Evolutionary conservation across 352 stramenopile species (phyloP).

Genomic region (Phytophthora agathidicida): DNA sequence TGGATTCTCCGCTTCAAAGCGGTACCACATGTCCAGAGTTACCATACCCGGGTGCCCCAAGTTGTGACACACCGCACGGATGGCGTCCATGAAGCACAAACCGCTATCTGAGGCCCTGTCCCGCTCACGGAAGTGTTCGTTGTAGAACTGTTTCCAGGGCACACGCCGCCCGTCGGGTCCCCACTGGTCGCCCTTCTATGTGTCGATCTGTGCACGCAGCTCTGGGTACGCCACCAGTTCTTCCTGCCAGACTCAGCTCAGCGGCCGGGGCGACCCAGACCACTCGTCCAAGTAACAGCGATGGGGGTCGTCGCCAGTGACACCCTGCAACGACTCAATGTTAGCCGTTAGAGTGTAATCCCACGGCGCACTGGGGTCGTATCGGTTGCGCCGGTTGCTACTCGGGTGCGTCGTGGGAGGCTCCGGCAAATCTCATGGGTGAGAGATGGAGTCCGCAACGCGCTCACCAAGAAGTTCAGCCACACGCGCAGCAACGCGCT

Average conservation of each 20-base stretch:
- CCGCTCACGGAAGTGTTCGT: background rate
- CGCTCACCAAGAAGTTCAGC: too few relatives aligned
- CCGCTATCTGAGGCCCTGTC: background rate
- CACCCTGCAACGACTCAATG: background rate
- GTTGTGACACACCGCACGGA: background rate
- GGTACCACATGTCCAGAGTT: conserved; percentile 8
- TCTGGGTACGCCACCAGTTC: too few relatives aligned
- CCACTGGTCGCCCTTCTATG: too few relatives aligned
- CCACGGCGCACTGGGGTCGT: background rate
- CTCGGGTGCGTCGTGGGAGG: too few relatives aligned
- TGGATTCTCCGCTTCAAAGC: background rate
- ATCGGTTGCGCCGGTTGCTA: conserved; percentile 6
- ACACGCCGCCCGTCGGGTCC: too few relatives aligned
- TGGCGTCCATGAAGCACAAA: conserved; percentile 8
- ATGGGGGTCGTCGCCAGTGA: background rate
- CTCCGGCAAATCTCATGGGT: too few relatives aligned
- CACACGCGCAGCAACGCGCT: too few relatives aligned
- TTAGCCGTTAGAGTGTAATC: background rate
- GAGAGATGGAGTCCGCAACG: too few relatives aligned
- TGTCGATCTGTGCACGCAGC: too few relatives aligned
- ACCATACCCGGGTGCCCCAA: background rate
- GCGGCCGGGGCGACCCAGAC: background rate
- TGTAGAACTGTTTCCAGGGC: too few relatives aligned
- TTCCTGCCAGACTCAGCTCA: conserved; percentile 17
- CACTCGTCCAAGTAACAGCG: conserved; percentile 10